Evolutionary conservation across 768 basidiomycete genomes (phyloP).

Genomic region (Mrakia hoshinonis): DNA sequence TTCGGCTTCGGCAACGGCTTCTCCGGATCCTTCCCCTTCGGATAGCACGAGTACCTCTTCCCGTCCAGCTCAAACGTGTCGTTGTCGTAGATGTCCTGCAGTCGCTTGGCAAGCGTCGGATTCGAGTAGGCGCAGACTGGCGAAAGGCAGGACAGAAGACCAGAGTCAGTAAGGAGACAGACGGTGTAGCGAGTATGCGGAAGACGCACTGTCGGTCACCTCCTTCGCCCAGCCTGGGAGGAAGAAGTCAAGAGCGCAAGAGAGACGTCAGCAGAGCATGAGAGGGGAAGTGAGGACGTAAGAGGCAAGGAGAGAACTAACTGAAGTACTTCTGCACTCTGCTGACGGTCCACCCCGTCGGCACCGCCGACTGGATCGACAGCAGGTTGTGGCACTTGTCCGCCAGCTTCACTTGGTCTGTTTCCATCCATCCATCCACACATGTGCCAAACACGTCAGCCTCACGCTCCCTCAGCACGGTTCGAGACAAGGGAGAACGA

Average conservation of each 20-base stretch:
- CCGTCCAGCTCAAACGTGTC: conserved; percentile 1
- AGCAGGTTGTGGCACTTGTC: conserved; percentile 24
- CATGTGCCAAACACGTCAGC: too few relatives aligned
- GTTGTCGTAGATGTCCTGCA: neutral
- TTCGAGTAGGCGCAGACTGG: conserved; percentile 22
- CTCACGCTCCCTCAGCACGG: too few relatives aligned
- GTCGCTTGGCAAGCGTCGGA: conserved; percentile 7
- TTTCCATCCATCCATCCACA: too few relatives aligned
- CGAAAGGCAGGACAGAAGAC: too few relatives aligned
- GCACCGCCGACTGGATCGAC: conserved; percentile 20
- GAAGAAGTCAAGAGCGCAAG: neutral
- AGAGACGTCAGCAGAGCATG: neutral
- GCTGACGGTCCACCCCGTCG: conserved; percentile 14
- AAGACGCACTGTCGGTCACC: conserved; percentile 18
- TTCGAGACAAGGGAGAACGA: neutral
- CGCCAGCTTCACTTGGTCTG: conserved; percentile 23
- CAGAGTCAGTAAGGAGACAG: neutral
- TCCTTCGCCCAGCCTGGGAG: conserved; percentile 17
- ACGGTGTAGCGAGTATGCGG: neutral
- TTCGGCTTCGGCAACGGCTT: too few relatives aligned
- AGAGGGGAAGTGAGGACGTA: neutral
- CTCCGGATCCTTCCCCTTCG: neutral
- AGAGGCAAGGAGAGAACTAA: neutral
- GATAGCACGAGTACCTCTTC: conserved; percentile 12
- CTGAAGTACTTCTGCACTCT: conserved; percentile 18